phyloP scores from a whole-genome alignment of 1,139 yeast species.

The Geotrichum armillariae region DNA sequence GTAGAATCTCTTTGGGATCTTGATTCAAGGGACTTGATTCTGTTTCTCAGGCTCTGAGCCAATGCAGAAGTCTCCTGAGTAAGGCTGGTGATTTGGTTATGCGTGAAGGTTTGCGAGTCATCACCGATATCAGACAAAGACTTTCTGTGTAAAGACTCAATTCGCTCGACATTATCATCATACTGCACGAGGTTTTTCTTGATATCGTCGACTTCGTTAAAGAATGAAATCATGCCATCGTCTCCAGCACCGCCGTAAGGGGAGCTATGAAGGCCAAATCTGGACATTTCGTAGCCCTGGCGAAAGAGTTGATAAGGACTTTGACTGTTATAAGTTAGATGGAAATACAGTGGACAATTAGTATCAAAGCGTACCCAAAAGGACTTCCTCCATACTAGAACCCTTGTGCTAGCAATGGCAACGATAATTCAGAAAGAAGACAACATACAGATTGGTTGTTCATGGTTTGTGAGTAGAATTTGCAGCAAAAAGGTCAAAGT shows the following conservation, averaged over 20 bases:
- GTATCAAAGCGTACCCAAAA: slow-evolving; percentile 3
- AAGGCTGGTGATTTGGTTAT: slow-evolving; percentile 74
- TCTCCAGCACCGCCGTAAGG: neutral
- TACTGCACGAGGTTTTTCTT: slow-evolving; percentile 80
- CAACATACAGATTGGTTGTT: slow-evolving; percentile 7
- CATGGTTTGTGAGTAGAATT: too few species aligned
- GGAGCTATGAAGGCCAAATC: slow-evolving; percentile 4
- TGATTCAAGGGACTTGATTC: slow-evolving; percentile 76
- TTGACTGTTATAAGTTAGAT: neutral
- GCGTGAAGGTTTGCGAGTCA: slow-evolving; percentile 70
- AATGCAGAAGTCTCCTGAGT: slow-evolving; percentile 77
- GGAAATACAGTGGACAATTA: neutral
- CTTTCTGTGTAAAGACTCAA: slow-evolving; percentile 78
- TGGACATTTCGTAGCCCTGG: slow-evolving; percentile 15
- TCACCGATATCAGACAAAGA: slow-evolving; percentile 76
- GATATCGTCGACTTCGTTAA: slow-evolving; percentile 79
- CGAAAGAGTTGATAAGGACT: slow-evolving; percentile 8
- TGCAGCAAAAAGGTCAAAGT: too few species aligned
- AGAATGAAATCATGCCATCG: slow-evolving; percentile 68
- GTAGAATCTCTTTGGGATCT: slow-evolving; percentile 66
- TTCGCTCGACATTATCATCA: slow-evolving; percentile 70
- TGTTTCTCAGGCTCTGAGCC: slow-evolving; percentile 69
- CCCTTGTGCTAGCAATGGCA: neutral
- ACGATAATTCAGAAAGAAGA: neutral
- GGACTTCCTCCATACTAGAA: neutral